A percentile compares a stretch with the other conserved stretches of the same genome.
These are phyloP conservation scores for Prunella vulgaris DNA, from an alignment of 257 asterid genomes.

Conservation along the genomic window DNA sequence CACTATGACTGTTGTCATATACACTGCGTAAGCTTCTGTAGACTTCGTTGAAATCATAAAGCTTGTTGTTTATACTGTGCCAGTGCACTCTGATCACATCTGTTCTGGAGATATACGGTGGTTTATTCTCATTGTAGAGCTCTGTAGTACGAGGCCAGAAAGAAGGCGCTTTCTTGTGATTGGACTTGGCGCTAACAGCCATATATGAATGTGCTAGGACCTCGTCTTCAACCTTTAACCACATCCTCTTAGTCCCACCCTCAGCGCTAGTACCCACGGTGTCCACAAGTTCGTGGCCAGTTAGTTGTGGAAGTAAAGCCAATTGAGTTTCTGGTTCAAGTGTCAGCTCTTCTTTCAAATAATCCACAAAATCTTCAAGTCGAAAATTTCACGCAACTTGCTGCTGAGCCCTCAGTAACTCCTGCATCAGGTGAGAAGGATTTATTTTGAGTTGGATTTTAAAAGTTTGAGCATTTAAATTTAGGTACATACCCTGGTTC, in stretches of 20 bases:
- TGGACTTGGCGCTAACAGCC: too few species aligned
- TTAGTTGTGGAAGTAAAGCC: neutral
- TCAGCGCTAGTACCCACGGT: neutral
- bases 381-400: too few species aligned
- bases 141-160: neutral
- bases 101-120: neutral
- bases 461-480: too few species aligned
- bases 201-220: neutral
- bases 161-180: neutral
- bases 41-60: neutral
- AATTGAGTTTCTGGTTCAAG: neutral
- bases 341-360: neutral
- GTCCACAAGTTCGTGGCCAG: neutral
- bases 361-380: neutral
- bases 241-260: neutral
- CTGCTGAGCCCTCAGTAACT: too few species aligned
- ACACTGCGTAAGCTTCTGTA: neutral
- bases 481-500: too few species aligned
- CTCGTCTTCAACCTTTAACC: neutral
- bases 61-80: neutral
- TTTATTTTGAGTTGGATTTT: too few species aligned
- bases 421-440: too few species aligned
- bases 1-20: neutral
- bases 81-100: neutral
- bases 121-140: neutral